These are phyloP conservation scores for Corylus avellana DNA, from an alignment of 306 rosid genomes.

Conservation along the genomic window DNA sequence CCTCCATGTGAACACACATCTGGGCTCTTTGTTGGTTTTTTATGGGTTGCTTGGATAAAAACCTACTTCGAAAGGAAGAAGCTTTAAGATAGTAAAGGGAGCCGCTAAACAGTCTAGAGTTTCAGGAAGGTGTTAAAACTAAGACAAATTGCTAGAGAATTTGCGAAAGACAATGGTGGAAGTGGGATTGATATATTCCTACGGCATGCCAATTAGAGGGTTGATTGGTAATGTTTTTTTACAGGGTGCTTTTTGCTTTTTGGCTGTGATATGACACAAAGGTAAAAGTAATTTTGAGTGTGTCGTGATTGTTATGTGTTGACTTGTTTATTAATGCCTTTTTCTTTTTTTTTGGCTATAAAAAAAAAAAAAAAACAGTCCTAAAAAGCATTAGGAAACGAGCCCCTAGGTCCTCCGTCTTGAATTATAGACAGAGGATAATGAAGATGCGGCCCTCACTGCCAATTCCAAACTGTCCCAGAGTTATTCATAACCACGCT, in stretches of 20 bases:
- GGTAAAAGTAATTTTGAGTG: too few relatives aligned
- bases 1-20: neutral
- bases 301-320: too few relatives aligned
- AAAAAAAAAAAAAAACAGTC: too few relatives aligned
- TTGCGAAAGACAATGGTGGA: neutral
- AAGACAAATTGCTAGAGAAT: neutral
- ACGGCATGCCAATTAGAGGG: neutral
- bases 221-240: too few relatives aligned
- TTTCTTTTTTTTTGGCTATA: too few relatives aligned
- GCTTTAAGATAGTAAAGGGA: neutral
- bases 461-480: neutral
- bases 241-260: too few relatives aligned
- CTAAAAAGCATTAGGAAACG: too few relatives aligned
- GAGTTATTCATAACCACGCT: neutral
- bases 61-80: neutral
- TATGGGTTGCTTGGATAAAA: neutral
- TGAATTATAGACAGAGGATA: neutral
- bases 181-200: neutral
- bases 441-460: neutral
- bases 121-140: neutral
- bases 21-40: neutral
- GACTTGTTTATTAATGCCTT: too few relatives aligned
- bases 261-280: too few relatives aligned
- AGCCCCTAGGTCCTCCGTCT: neutral
- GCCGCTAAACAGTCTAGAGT: neutral